A percentile compares a stretch with the other conserved stretches of the same genome.
phyloP scores from a whole-genome alignment of 352 stramenopile species.

The Pythium apleroticum region DNA sequence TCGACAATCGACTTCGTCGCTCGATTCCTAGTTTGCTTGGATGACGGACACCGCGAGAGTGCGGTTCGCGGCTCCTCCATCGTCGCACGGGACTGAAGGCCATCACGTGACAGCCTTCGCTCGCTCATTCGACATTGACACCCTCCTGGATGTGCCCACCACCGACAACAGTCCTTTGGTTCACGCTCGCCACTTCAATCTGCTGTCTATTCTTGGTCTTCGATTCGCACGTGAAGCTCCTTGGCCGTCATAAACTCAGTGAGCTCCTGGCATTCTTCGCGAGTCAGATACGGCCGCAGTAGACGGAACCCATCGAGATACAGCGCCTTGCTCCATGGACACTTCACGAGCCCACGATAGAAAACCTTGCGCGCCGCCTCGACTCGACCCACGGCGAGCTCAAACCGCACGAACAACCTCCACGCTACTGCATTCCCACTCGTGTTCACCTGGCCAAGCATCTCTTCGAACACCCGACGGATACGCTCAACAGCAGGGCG shows the following conservation, averaged over 20 bases:
- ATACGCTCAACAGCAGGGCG: slow-evolving; percentile 52
- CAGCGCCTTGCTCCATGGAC: slow-evolving; percentile 78
- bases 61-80: not conserved
- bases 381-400: slow-evolving; percentile 67
- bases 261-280: slow-evolving; percentile 62
- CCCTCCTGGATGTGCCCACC: not conserved
- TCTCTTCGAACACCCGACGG: slow-evolving; percentile 61
- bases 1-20: slow-evolving; percentile 3
- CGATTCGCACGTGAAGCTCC: slow-evolving; percentile 65
- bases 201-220: slow-evolving; percentile 30
- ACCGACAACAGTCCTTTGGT: not conserved
- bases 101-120: not conserved
- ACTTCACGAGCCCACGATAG: slow-evolving; percentile 67
- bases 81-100: not conserved
- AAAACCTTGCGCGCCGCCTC: slow-evolving; percentile 69
- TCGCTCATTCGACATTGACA: not conserved
- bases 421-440: slow-evolving; percentile 59
- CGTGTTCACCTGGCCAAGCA: slow-evolving; percentile 53
- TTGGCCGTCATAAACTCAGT: slow-evolving; percentile 69
- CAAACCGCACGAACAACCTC: slow-evolving; percentile 78
- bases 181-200: not conserved
- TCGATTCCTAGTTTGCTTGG: not conserved
- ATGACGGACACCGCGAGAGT: not conserved
- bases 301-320: slow-evolving; percentile 68
- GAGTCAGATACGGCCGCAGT: slow-evolving; percentile 62